Base-by-base conservation (phyloP, 176 grass and related monocot species). In the Ensete ventricosum region DNA sequence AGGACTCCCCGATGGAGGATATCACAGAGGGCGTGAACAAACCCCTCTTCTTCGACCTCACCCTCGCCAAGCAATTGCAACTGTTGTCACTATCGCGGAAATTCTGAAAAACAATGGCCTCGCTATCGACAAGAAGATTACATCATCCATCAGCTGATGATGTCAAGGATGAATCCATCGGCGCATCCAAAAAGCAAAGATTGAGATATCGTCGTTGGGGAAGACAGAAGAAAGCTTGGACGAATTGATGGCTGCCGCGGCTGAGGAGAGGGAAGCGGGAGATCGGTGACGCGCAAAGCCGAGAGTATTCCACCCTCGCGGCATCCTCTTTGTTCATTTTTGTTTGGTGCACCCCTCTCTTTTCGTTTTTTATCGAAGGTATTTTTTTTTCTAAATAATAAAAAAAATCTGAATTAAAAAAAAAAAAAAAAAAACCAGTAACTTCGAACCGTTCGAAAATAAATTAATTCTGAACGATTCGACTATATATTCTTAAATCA, bases 51-150 rank as follows among this genome's bases (percentile, higher is more conserved):
- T 93, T 93, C 77, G 89, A 93, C 14, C 87, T 93, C 67, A 96
- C 89, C 82, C 88, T 96, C 72, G 92, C 92, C 75, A 91, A 96
- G 93, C 83, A 63, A 97, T 97, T 80, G 93, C 93, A 65, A 90
- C 90, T 55, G 88, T 97, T 9, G 93, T 97, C 49, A 93, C 92
- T 6, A 82, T 96, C 49, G 87, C 92, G 9, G 89, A 96, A 77
- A 92, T 96, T 91, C 85, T 96, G 68, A 96, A 96, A 78, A 96
- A 96, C 72, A 96, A 96, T 11, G 89, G 89, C 10, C 92, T 96
- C 67, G 92, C 92, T 76, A 73, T 96, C 17, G 92, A 89, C 76
- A 92, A 92, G 84, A 96, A 93, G 69, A 98, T 98, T 52, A 89
- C 72, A 43, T 43, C 64, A 98, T 5, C 34, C 95, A 19, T 91